Evolutionary conservation across 495 filamentous ascomycete genomes (phyloP), one percentile per base, ranked within the genome.

Genomic region (Haplographium delicatum): DNA sequence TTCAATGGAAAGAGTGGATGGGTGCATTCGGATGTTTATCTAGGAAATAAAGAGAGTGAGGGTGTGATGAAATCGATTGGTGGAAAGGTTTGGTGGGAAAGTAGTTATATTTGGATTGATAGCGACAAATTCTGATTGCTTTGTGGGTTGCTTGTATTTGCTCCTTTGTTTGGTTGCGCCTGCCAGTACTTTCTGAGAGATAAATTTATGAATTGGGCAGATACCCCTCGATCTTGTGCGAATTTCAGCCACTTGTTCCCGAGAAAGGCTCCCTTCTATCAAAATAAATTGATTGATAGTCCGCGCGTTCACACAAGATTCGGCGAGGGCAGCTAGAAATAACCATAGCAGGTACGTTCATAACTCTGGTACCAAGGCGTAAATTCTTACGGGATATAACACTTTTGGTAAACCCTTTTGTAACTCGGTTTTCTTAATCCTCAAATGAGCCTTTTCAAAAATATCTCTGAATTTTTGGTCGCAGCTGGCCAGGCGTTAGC

Each of bases 331-430:
- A n/a, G n/a, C n/a, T n/a, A n/a, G n/a, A n/a, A n/a, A n/a, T n/a
- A n/a, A n/a, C n/a, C n/a, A n/a, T n/a, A n/a, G n/a, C 24, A 2
- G 15, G 24, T 10, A 43, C 18, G 26, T 25, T 28, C n/a, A 20
- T 3, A 19, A 15, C 10, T 40, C 18, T 31, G 56, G 56, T 20
- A 55, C 19, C 5, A 91, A 61, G 0, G 83, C 87, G 64, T 86
- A 91, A 59, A 80, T 84, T 47, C 80, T 74, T 16, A 91, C 85
- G 15, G 85, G 83, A 47, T 80, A 77, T 7, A 90, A 63, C 40
- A 72, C 70, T 42, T 73, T 71, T 1, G 84, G 82, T 43, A 89
- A 81, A 0, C 87, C 89, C 34, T 73, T 80, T 67, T 96, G 90
- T 44, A 90, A 47, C 62, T 95, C 88, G 10, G 79, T 80, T 62